Conservation (phyloP, 2,329 filamentous ascomycete genomes). For the Orbilia javanica region DNA sequence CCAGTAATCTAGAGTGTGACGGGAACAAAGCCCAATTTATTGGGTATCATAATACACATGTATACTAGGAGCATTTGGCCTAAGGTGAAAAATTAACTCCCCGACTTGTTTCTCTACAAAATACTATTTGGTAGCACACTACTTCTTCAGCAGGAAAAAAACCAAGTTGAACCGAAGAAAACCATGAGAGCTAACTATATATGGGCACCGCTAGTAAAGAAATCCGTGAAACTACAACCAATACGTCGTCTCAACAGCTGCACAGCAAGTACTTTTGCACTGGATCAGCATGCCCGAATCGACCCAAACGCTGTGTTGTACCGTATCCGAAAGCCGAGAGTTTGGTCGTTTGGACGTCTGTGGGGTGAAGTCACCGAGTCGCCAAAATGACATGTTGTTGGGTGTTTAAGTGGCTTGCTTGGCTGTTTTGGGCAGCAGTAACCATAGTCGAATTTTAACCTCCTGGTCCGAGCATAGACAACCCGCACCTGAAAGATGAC, state of each 20-base stretch:
- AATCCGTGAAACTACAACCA: background rate
- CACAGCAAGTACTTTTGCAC: background rate
- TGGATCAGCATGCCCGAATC: background rate
- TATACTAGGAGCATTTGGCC: background rate
- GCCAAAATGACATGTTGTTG: slow-evolving; percentile 5
- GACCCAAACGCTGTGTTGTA: background rate
- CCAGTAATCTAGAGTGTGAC: background rate
- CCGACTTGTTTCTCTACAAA: background rate
- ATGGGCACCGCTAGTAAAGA: background rate
- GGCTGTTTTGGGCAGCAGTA: slow-evolving; percentile 11
- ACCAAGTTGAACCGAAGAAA: slow-evolving; percentile 13
- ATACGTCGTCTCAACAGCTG: background rate
- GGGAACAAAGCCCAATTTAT: slow-evolving; percentile 2
- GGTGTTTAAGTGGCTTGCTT: slow-evolving; percentile 1
- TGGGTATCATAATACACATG: background rate
- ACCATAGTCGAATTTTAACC: background rate
- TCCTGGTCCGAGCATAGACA: background rate
- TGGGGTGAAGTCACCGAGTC: background rate
- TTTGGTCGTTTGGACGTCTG: background rate
- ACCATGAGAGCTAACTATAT: background rate
- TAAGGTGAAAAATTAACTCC: background rate
- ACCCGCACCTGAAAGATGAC: background rate
- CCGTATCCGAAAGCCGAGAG: slow-evolving; percentile 1
- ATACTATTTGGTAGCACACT: background rate
- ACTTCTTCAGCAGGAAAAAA: background rate